Evolutionary conservation across 441 rosid species (phyloP), one percentile per base, ranked within the genome.

Genomic region (Caryocar brasiliense): DNA sequence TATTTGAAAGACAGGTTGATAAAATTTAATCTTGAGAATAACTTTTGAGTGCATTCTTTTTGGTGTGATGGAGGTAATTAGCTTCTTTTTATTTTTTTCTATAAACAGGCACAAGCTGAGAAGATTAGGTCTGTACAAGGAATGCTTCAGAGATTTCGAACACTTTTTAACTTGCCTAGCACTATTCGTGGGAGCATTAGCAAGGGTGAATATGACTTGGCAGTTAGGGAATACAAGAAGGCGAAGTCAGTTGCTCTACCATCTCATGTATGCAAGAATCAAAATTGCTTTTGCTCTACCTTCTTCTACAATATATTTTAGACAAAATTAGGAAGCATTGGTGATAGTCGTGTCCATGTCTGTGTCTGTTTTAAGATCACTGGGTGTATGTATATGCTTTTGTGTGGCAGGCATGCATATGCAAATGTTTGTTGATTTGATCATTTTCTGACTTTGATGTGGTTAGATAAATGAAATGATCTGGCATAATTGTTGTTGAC

Each of bases 61-160:
- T 23, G 38, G 43, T 33, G 28, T 17, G 37, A 45, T 38, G n/a
- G 8, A 14, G 14, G 32, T 53, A 13, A 40, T 44, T 46, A 50
- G 45, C 37, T 41, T n/a, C 11, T 35, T 38, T 42, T 46, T 45
- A 44, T 40, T 9, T 69, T 45, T 55, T 67, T 59, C 49, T 46
- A 56, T 38, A 44, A 45, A 43, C 51, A 91, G 99, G 88, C 95
- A 53, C 99, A 93, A 79, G 82, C 99, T 46, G 99, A 93, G 82
- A 93, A 86, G 77, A 89, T 93, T 61, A 74, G 97, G 55, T 84
- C 99, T 65, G 95, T 88, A 62, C 99, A 92, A 76, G 99, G 97
- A 56, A 92, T 88, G 92, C 87, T 92, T 62, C 97, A 88, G 79
- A 83, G 99, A 47, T 93, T 93, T 55, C 84, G 93, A 28, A 88